Evolutionary conservation across 495 filamentous ascomycete genomes (phyloP).

Genomic region (Podospora bellae-mahoneyi): DNA sequence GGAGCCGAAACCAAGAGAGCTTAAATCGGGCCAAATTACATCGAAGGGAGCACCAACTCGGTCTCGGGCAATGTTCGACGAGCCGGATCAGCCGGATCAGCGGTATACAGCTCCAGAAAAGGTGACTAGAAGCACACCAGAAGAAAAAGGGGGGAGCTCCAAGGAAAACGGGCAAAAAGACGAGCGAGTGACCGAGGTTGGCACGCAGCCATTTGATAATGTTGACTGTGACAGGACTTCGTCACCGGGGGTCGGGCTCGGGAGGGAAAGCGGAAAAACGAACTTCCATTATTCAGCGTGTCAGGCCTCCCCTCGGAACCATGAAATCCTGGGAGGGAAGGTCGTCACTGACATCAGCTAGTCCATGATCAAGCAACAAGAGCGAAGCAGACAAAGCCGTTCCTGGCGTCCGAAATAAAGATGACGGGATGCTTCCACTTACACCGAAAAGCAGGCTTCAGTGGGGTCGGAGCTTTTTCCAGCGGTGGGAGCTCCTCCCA

Average conservation of each 20-base stretch:
- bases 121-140: not conserved
- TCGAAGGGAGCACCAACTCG: not conserved
- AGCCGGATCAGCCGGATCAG: not conserved
- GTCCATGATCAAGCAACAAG: not conserved
- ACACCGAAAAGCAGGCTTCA: not conserved
- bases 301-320: not conserved
- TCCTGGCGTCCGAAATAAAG: not conserved
- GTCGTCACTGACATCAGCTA: not conserved
- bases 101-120: constrained; percentile 1
- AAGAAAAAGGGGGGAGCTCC: not conserved
- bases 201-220: not conserved
- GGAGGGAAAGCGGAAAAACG: not conserved
- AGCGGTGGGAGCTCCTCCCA: not conserved
- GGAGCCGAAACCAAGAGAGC: not conserved
- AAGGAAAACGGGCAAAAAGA: constrained; percentile 1
- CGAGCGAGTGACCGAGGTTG: not conserved
- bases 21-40: not conserved
- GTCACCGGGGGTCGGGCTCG: not conserved
- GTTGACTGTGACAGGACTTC: not conserved
- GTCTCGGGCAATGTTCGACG: not conserved
- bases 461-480: not conserved
- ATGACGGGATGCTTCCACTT: not conserved
- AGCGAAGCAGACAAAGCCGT: not conserved
- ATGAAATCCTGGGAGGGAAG: not conserved
- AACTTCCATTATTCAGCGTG: not conserved